phyloP scores from a whole-genome alignment of 1,284 basidiomycete species.

The Blastosporella zonata region DNA sequence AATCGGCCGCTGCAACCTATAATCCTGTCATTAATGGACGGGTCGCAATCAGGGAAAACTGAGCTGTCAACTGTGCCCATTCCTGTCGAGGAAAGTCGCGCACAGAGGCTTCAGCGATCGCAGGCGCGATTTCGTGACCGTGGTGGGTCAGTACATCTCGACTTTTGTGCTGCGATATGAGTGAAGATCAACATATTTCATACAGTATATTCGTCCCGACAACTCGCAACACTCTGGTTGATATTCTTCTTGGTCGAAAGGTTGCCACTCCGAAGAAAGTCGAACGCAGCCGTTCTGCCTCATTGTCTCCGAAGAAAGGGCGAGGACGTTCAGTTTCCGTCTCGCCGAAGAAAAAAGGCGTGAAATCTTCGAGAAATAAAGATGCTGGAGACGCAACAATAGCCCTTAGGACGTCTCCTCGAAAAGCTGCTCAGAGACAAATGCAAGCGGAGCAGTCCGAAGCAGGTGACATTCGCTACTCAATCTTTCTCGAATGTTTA shows the following conservation, averaged over 20 bases:
- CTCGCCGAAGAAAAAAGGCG: slow-evolving; percentile 26
- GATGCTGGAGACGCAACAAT: background rate
- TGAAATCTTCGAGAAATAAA: background rate
- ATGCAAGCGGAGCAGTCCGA: background rate
- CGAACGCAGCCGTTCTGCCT: slow-evolving; percentile 3
- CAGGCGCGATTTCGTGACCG: slow-evolving; percentile 61
- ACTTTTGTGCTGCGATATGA: background rate
- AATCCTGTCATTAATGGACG: slow-evolving; percentile 12
- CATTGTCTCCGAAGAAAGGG: slow-evolving; percentile 1
- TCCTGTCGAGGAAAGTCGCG: slow-evolving; percentile 50
- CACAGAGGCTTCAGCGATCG: slow-evolving; percentile 50
- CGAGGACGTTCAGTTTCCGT: slow-evolving; percentile 25
- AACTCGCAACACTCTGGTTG: slow-evolving; percentile 32
- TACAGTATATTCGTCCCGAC: slow-evolving; percentile 36
- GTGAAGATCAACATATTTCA: background rate
- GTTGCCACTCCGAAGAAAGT: slow-evolving; percentile 26
- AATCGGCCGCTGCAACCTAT: background rate
- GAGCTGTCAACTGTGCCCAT: slow-evolving; percentile 18
- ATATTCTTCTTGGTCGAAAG: slow-evolving; percentile 36
- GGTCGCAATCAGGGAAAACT: background rate
- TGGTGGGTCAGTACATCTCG: slow-evolving; percentile 48
- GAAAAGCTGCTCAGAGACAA: slow-evolving; percentile 12
- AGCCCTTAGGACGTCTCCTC: slow-evolving; percentile 17
- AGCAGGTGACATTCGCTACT: slow-evolving; percentile 11
- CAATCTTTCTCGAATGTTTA: background rate